A percentile compares a stretch with the other conserved stretches of the same genome.
phyloP scores from a whole-genome alignment of 495 filamentous ascomycete genomes.

The Talaromyces liani region DNA sequence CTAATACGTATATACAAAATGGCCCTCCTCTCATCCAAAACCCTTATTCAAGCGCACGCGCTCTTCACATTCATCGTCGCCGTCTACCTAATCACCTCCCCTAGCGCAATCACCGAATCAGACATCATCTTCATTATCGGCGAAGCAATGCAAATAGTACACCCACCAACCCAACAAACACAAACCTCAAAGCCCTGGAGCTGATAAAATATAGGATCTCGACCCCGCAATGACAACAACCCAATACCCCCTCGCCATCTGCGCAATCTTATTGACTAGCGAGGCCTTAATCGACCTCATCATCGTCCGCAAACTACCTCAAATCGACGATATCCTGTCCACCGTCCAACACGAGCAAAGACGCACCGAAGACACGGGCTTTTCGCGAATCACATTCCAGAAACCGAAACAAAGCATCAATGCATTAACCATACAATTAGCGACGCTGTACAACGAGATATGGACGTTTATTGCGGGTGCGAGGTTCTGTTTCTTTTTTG shows the following conservation, averaged over 20 bases:
- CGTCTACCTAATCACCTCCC: constrained; percentile 73
- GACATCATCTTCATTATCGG: constrained; percentile 77
- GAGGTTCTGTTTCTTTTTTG: constrained; percentile 58
- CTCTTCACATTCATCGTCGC: constrained; percentile 76
- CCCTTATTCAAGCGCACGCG: constrained; percentile 68
- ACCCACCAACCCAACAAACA: constrained; percentile 7
- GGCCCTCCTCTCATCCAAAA: constrained; percentile 69
- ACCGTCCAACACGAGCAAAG: neutral
- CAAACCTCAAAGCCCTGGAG: neutral
- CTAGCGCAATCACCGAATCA: constrained; percentile 63
- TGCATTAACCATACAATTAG: constrained; percentile 21
- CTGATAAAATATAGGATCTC: constrained; percentile 18
- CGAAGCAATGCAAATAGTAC: constrained; percentile 71
- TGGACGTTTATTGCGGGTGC: constrained; percentile 67
- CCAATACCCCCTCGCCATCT: constrained; percentile 62
- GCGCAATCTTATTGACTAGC: constrained; percentile 59
- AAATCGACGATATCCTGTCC: constrained; percentile 27
- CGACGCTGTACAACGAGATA: constrained; percentile 59
- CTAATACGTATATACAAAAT: constrained; percentile 36
- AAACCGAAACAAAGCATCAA: constrained; percentile 11
- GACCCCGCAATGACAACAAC: constrained; percentile 52
- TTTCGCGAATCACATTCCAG: neutral
- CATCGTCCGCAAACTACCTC: constrained; percentile 49
- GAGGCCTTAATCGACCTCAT: constrained; percentile 67
- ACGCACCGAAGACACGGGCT: constrained; percentile 11